Evolutionary conservation across 108 stramenopile species (phyloP), one percentile per base, ranked within the genome.

Genomic region (Nitzschia sp.): DNA sequence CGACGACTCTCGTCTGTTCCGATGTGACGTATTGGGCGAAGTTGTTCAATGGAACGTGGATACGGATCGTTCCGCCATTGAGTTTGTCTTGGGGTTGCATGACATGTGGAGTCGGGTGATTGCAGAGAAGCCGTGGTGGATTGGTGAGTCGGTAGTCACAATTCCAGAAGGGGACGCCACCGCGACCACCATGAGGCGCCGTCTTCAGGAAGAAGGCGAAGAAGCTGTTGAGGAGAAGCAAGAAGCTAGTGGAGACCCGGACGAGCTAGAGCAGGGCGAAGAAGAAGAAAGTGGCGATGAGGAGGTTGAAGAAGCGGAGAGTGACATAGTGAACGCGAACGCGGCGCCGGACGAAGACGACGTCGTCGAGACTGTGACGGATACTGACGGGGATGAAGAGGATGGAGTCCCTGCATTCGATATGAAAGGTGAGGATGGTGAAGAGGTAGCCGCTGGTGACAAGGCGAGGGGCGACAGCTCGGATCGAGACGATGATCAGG

Each of bases 91-190:
- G 1, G 87, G 85, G 6, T 56, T 94, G 34, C 89, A 94, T 63
- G 88, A 94, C 56, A 84, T 94, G 76, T 94, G 89, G 90, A 94
- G 86, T 48, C 74, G 77, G 24, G 88, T 87, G 17, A 81, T 89
- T 45, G 76, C 60, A 1, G 45, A 61, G 8, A 72, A 73, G 19
- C 76, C 83, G 17, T 84, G 83, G 83, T 82, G 81, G 81, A 71
- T 74, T 31, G 80, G 72, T 56, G 79, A 84, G 23, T 71, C 65
- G 54, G 82, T 83, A 18, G 35, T 48, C 15, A 77, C 79, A 13
- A 61, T 76, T 48, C 75, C 78, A 3, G 70, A 82, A 58, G 77
- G 64, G 13, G 19, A 24, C 1, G 5, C 1, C 4, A 27, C 59
- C 2, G n/a, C n/a, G n/a, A n/a, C n/a, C n/a, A n/a, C n/a, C n/a